Evolutionary conservation across 164 flowering plant species (phyloP).

Genomic region (Piper longum): DNA sequence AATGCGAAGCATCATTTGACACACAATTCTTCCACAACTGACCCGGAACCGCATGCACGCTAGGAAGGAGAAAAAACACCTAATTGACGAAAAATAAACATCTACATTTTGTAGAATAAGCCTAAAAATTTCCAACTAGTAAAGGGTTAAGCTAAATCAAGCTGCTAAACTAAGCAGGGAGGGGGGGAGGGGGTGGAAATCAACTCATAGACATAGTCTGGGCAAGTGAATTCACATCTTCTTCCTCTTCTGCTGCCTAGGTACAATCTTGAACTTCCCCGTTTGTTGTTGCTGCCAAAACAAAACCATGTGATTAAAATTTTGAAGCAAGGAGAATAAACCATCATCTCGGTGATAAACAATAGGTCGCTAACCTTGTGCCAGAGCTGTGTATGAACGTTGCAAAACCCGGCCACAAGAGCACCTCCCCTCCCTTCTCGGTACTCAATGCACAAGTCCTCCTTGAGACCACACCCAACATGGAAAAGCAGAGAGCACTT

Average conservation of each 20-base stretch:
- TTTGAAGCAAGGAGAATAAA: not conserved
- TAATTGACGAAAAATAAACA: too few relatives aligned
- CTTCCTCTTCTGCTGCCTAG: conserved; percentile 25
- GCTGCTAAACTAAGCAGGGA: too few relatives aligned
- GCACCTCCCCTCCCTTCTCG: conserved; percentile 39
- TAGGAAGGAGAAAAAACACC: too few relatives aligned
- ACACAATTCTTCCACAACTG: too few relatives aligned
- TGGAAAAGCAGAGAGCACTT: conserved; percentile 63
- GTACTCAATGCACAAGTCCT: conserved; percentile 71
- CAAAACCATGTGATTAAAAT: not conserved
- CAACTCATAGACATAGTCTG: too few relatives aligned
- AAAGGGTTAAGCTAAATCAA: too few relatives aligned
- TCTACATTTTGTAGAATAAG: too few relatives aligned
- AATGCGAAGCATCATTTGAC: too few relatives aligned
- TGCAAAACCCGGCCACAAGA: conserved; percentile 79
- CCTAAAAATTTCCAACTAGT: too few relatives aligned
- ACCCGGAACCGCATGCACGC: too few relatives aligned
- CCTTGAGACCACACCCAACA: conserved; percentile 71
- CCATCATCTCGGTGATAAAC: not conserved
- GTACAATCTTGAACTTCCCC: conserved; percentile 87
- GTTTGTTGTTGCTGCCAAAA: conserved; percentile 71
- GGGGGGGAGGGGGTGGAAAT: too few relatives aligned
- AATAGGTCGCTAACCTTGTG: conserved; percentile 33
- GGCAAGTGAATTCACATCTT: not conserved
- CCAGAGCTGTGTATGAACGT: conserved; percentile 62